A percentile compares a stretch with the other conserved stretches of the same genome.
phyloP scores from a whole-genome alignment of 2,329 filamentous ascomycete species.

The Alternaria angustiovoidea region DNA sequence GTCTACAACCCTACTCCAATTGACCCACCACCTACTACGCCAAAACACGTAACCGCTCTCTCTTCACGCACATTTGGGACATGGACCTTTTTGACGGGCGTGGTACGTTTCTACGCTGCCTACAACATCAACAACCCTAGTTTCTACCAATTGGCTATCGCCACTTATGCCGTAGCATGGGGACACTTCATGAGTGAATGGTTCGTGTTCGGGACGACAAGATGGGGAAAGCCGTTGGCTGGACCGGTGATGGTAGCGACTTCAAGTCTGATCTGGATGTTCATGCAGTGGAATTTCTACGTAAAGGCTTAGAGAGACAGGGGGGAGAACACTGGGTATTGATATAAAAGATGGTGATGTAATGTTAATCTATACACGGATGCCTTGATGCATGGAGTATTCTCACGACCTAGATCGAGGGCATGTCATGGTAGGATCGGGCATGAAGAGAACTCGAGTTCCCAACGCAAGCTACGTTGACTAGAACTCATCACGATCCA shows the following conservation, averaged over 20 bases:
- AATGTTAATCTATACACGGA: neutral
- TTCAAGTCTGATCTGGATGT: slow-evolving; percentile 68
- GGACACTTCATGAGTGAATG: slow-evolving; percentile 71
- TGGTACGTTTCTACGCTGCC: slow-evolving; percentile 82
- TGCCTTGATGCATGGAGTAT: neutral
- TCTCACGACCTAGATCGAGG: neutral
- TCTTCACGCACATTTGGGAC: slow-evolving; percentile 84
- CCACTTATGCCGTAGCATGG: slow-evolving; percentile 81
- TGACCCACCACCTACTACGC: slow-evolving; percentile 47
- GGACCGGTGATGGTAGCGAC: slow-evolving; percentile 67
- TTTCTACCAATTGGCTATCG: slow-evolving; percentile 81
- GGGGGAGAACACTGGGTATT: neutral
- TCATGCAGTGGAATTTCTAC: slow-evolving; percentile 73
- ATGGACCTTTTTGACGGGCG: slow-evolving; percentile 81
- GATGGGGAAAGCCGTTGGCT: slow-evolving; percentile 66
- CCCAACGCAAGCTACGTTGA: slow-evolving; percentile 4
- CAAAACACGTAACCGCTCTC: slow-evolving; percentile 72
- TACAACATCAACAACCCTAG: slow-evolving; percentile 78
- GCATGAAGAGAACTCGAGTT: neutral
- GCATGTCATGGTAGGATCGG: neutral
- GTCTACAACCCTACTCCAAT: slow-evolving; percentile 75
- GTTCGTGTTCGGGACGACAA: slow-evolving; percentile 78
- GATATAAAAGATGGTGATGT: neutral
- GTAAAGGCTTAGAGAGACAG: slow-evolving; percentile 50
- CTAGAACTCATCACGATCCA: slow-evolving; percentile 8